A percentile compares a stretch with the other conserved stretches of the same genome.
Evolutionary conservation across 768 basidiomycete genomes (phyloP).

Genomic region (Dendrothele bispora): DNA sequence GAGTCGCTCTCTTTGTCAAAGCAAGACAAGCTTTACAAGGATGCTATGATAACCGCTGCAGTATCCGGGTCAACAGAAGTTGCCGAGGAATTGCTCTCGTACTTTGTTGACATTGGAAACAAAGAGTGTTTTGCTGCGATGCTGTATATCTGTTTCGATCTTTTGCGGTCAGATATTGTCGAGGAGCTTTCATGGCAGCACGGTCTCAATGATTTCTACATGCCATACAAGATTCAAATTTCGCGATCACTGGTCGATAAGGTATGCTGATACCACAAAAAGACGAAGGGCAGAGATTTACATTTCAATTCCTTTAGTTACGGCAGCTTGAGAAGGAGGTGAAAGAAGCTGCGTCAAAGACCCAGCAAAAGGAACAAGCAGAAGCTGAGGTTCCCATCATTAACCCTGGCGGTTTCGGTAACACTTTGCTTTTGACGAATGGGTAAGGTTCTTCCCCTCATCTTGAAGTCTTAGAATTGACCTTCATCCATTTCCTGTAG

Average conservation of each 20-base stretch:
- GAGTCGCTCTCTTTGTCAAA: slow-evolving; percentile 95
- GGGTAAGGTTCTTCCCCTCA: slow-evolving; percentile 52
- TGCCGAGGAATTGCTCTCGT: slow-evolving; percentile 91
- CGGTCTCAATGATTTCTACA: slow-evolving; percentile 94
- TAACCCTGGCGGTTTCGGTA: slow-evolving; percentile 73
- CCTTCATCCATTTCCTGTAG: slow-evolving; percentile 30
- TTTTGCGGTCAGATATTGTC: slow-evolving; percentile 89
- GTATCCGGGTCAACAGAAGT: slow-evolving; percentile 83
- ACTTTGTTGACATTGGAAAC: slow-evolving; percentile 98
- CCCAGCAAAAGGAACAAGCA: slow-evolving; percentile 81
- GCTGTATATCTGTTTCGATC: slow-evolving; percentile 92
- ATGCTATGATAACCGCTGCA: slow-evolving; percentile 92
- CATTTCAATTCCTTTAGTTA: slow-evolving; percentile 47
- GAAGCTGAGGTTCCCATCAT: slow-evolving; percentile 88
- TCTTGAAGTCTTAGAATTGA: slow-evolving; percentile 9
- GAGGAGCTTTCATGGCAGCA: slow-evolving; percentile 97
- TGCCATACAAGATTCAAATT: slow-evolving; percentile 93
- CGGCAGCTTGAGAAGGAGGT: slow-evolving; percentile 85
- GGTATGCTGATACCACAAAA: slow-evolving; percentile 46
- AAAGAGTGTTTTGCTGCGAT: slow-evolving; percentile 95
- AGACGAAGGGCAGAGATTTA: slow-evolving; percentile 7
- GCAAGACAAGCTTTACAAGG: slow-evolving; percentile 96
- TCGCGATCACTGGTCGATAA: slow-evolving; percentile 78
- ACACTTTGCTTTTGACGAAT: slow-evolving; percentile 68
- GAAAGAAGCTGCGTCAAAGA: slow-evolving; percentile 84